Base-by-base conservation (phyloP, 495 filamentous ascomycete species). In the Penicillium dipodomyicola region DNA sequence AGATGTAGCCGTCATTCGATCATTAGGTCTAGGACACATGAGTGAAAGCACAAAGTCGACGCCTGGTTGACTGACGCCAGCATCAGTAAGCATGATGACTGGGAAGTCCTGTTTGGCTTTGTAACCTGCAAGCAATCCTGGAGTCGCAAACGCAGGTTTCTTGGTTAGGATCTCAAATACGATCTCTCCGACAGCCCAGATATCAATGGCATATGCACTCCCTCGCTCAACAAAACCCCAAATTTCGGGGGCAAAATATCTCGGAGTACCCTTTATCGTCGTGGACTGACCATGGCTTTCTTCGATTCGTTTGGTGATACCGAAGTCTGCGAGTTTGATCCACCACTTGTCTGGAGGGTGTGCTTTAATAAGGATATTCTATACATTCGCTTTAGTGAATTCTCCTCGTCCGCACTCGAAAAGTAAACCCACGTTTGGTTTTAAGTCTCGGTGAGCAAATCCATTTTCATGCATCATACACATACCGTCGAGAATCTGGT, bases 391-490 rank as follows among this genome's bases (percentile, higher is more conserved):
- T 41, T 17, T 42, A 42, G 40, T 33, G 9, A 9, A 14, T 17
- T 12, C 25, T 25, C 10, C 23, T 44, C 11, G 44, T 25, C 8
- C 15, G 15, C 10, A 15, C 19, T 22, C 12, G 3, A 23, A 8
- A 25, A 11, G n/a, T 15, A 56, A 56, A 58, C 72, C 43, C 65
- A 77, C 77, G 25, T 68, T 60, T 12, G 80, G 81, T 59, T 83
- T 83, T 4, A 82, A 42, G 59, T 82, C 80, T 14, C 80, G 57
- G 52, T 83, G 80, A 10, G 71, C 68, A 60, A 76, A 82, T 0
- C 61, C 63, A 40, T 79, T 70, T n/a, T 64, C 49, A 59, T 82
- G 80, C 75, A 83, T 79, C 30, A 74, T 64, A 5, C 49, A 32
- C 10, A 82, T 59, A 1, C 72, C 79, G 43, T 78, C 73, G 1